These are phyloP conservation scores for Carex kokanica DNA, from an alignment of 176 grass and related monocot genomes.

Conservation along the genomic window DNA sequence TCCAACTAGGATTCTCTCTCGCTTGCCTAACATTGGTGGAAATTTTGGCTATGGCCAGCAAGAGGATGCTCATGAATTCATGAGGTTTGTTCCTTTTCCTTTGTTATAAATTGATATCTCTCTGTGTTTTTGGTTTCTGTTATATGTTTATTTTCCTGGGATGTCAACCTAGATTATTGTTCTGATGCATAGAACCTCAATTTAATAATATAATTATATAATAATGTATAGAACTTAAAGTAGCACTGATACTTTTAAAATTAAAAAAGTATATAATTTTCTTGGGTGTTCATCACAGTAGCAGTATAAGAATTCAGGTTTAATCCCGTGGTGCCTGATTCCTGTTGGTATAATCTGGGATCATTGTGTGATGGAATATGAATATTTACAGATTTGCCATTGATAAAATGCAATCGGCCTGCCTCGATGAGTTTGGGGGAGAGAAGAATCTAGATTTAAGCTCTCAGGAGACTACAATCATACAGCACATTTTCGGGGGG, in stretches of 20 bases:
- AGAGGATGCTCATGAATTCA: conserved; percentile 99
- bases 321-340: not conserved
- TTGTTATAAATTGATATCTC: not conserved
- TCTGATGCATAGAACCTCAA: not conserved
- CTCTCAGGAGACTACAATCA: conserved; percentile 84
- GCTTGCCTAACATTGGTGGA: conserved; percentile 92
- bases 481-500: conserved; percentile 98
- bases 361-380: not conserved
- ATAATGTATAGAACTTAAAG: not conserved
- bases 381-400: conserved; percentile 69
- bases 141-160: conserved; percentile 21
- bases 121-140: not conserved
- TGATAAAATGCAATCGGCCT: conserved; percentile 94
- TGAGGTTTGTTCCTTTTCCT: conserved; percentile 62
- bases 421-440: conserved; percentile 96
- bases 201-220: not conserved
- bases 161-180: conserved; percentile 17
- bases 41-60: conserved; percentile 89
- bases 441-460: conserved; percentile 82
- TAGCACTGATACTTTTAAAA: not conserved
- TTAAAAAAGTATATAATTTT: not conserved
- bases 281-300: not conserved
- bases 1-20: conserved; percentile 88
- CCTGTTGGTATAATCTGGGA: not conserved
- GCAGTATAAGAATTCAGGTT: not conserved